phyloP scores from a whole-genome alignment of 169 alveolate species.

The Prorocentrum cordatum region DNA sequence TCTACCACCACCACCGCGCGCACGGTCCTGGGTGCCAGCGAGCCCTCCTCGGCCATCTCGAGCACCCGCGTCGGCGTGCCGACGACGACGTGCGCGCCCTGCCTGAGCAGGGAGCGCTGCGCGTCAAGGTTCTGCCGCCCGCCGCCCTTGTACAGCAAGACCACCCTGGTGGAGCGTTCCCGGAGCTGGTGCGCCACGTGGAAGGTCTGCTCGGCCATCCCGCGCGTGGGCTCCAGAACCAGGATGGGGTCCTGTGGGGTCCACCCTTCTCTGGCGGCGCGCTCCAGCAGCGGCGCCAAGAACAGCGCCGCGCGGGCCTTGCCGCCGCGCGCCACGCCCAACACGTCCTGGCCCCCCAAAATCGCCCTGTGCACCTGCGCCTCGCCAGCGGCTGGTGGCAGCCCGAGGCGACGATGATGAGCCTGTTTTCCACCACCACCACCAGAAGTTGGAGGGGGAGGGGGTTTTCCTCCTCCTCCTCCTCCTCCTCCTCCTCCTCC shows the following conservation, averaged over 20 bases:
- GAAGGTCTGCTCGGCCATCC: slow-evolving; percentile 84
- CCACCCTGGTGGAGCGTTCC: slow-evolving; percentile 73
- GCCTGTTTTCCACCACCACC: too few species aligned
- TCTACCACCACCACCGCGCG: slow-evolving; percentile 81
- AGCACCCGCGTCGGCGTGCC: slow-evolving; percentile 89
- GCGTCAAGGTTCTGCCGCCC: not conserved
- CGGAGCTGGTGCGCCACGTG: slow-evolving; percentile 78
- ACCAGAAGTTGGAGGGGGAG: too few species aligned
- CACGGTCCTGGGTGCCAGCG: slow-evolving; percentile 79
- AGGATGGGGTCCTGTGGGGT: slow-evolving; percentile 77
- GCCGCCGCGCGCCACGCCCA: too few species aligned
- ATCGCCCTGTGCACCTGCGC: not conserved
- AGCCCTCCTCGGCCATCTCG: slow-evolving; percentile 84
- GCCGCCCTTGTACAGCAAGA: slow-evolving; percentile 54
- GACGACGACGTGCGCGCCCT: slow-evolving; percentile 78
- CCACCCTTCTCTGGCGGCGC: slow-evolving; percentile 68
- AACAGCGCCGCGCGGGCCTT: slow-evolving; percentile 25
- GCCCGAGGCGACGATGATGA: too few species aligned
- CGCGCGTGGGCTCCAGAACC: slow-evolving; percentile 86
- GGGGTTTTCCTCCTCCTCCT: too few species aligned
- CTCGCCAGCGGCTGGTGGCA: not conserved
- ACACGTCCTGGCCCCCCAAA: not conserved
- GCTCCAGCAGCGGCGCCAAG: slow-evolving; percentile 74
- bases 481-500: not conserved
- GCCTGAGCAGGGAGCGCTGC: not conserved